Percentiles rank a stretch among this genome's conserved stretches.
Evolutionary conservation across 257 asterid genomes (phyloP).

Genomic region (Gentiana straminea): DNA sequence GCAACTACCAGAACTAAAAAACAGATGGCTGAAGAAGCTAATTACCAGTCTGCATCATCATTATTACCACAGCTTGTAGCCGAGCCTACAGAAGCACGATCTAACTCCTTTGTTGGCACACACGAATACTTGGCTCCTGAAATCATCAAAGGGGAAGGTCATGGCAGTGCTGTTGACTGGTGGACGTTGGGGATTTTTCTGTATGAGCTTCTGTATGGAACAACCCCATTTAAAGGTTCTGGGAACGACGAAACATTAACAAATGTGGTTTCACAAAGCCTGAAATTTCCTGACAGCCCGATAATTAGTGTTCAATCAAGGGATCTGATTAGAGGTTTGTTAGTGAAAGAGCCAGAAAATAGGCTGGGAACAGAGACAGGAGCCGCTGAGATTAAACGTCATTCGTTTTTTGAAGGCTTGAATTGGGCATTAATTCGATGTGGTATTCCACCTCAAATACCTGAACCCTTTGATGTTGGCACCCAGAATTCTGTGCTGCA

Average conservation of each 20-base stretch:
- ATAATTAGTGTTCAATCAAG: constrained; percentile 71
- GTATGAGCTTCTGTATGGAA: constrained; percentile 81
- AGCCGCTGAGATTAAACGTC: constrained; percentile 87
- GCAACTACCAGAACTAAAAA: constrained; percentile 41
- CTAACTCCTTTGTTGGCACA: constrained; percentile 91
- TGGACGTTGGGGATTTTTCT: constrained; percentile 87
- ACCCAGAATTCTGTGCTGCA: constrained; percentile 9
- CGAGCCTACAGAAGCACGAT: constrained; percentile 89
- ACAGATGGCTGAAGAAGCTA: constrained; percentile 28
- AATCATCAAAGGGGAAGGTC: constrained; percentile 92
- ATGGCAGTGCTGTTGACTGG: constrained; percentile 95
- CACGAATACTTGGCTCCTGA: constrained; percentile 95
- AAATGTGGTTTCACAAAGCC: constrained; percentile 61
- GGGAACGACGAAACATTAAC: constrained; percentile 78
- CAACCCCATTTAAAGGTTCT: constrained; percentile 74
- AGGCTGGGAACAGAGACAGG: constrained; percentile 74
- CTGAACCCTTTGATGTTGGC: constrained; percentile 36
- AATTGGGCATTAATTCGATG: constrained; percentile 91
- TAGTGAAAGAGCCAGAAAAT: constrained; percentile 72
- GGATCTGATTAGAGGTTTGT: constrained; percentile 63
- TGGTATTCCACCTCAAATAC: constrained; percentile 73
- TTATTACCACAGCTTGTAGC: constrained; percentile 78
- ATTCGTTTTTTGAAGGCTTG: constrained; percentile 75
- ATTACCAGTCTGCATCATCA: constrained; percentile 26
- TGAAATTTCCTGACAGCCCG: constrained; percentile 68